Evolutionary conservation across 2,329 filamentous ascomycete genomes (phyloP), one percentile per base, ranked within the genome.

Genomic region (Drechslerella dactyloides): DNA sequence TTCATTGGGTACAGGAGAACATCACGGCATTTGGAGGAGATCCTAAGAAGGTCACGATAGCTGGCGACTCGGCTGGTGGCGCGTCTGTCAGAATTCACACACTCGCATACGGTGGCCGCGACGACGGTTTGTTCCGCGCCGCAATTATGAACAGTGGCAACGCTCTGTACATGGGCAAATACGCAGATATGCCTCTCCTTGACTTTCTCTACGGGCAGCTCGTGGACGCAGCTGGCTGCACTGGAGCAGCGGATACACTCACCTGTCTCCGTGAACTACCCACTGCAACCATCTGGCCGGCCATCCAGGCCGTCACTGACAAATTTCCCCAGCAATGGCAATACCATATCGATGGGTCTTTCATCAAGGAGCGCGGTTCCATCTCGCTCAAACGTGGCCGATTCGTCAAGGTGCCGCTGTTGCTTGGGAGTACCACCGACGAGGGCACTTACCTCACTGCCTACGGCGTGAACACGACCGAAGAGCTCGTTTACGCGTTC

Each of bases 1-100:
- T 93, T 5, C 80, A 92, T 77, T 93, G 90, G 90, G 85, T 90
- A 0, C 86, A 88, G 6, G 89, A 91, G 75, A 91, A 93, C 74
- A 91, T 93, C 64, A 86, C 81, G 0, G 83, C 85, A 0, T 96
- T 94, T 77, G 91, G 91, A 8, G 91, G 91, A 13, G 90, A 93
- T 77, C 87, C 89, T 0, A 81, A 82, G n/a, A 89, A 89, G 78
- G 89, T 93, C 4, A 93, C 89, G 0, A 88, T 93, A 69, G 91
- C 88, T 87, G 90, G 90, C 24, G 87, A 93, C 77, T 87, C 84
- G 1, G 87, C 89, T 0, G 88, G 88, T 0, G 74, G 63, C 21
- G 69, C 55, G 8, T 73, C 68, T 5, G 73, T 74, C n/a, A 64
- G 74, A 40, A 56, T 62, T 15, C 69, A 74, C 2, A 37, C 73